Base-by-base conservation (phyloP, 2,329 filamentous ascomycete species). In the Helicocarpus griseus region DNA sequence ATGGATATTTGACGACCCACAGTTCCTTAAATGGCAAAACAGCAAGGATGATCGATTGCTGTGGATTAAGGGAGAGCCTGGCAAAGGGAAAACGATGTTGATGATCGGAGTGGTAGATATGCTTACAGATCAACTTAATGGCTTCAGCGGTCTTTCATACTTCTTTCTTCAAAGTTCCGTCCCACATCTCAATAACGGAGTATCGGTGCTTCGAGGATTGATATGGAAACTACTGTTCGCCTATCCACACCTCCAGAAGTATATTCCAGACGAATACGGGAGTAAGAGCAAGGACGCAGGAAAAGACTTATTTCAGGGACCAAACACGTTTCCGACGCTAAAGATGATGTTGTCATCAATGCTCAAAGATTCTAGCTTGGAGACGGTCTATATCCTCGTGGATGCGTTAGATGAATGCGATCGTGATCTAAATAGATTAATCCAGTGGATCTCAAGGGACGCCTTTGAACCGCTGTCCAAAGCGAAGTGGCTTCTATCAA, bases 1-100 rank as follows among this genome's bases (percentile, higher is more conserved):
- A 4, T 28, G 29, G 22, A 28, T 29, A 4, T 11, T 33, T 17
- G 5, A 46, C 5, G 24, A 46, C 4, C 22, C 24, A 13, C 22
- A 33, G 14, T 28, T 19, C 43, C 21, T 7, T 5, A 6, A 46
- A 24, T 46, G 22, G 43, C 17, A 31, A 4, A 31, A 29, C 26
- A 31, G 13, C 7, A 31, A 49, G 31, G 14, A 38, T 33, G 24
- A 33, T 9, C 14, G 21, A 2, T 28, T 54, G 33, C 26, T 54
- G 11, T 53, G 53, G 50, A 54, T 54, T 11, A 53, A 50, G 14
- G 53, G 53, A 17, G 44, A 38, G 4, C 17, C 51, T 19, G 51
- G 53, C 14, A 53, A 47, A 6, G 51, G 53, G 2, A 54, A 53
- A 19, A 53, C 53, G 13, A 54, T 53, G 51, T 26, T 54, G 22